Percentiles rank a stretch among this genome's conserved stretches.
These are phyloP conservation scores for Tricholoma hemisulphureum DNA, from an alignment of 768 basidiomycete genomes.

Conservation along the genomic window DNA sequence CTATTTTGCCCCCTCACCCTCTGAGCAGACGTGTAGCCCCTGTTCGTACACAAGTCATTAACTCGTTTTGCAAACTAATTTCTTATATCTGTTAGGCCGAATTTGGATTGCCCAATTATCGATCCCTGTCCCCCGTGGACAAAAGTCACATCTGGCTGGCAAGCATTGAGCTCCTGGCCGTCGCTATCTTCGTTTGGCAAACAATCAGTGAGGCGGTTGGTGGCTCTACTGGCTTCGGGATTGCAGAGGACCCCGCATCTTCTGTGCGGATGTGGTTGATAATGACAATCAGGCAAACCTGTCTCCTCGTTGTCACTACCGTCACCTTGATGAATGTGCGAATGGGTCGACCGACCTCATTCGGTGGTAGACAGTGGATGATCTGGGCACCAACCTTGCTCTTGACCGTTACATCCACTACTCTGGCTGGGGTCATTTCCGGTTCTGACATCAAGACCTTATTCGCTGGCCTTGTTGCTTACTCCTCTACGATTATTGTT, in stretches of 20 bases:
- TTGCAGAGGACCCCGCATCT: constrained; percentile 49
- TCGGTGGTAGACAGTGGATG: constrained; percentile 72
- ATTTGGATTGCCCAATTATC: constrained; percentile 71
- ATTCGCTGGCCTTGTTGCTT: constrained; percentile 61
- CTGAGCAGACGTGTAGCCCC: constrained; percentile 73
- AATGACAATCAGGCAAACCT: constrained; percentile 64
- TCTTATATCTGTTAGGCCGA: constrained; percentile 52
- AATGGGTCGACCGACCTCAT: constrained; percentile 65
- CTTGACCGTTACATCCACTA: constrained; percentile 55
- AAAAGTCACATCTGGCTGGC: constrained; percentile 76
- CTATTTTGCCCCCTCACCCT: constrained; percentile 71
- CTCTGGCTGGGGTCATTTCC: constrained; percentile 56
- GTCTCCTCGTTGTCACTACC: constrained; percentile 57
- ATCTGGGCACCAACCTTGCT: constrained; percentile 65
- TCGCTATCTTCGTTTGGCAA: constrained; percentile 68
- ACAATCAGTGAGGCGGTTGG: constrained; percentile 50
- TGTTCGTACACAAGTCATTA: constrained; percentile 38
- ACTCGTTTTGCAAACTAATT: constrained; percentile 14
- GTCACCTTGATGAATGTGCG: constrained; percentile 71
- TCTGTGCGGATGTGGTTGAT: constrained; percentile 68
- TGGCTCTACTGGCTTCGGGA: constrained; percentile 42
- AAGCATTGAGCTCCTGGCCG: constrained; percentile 59
- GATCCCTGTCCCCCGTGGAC: constrained; percentile 63
- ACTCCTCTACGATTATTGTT: constrained; percentile 50
- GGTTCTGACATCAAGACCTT: constrained; percentile 51